Evolutionary conservation across 192 early-diverging fungal species (phyloP).

Genomic region (Podila epicladia): DNA sequence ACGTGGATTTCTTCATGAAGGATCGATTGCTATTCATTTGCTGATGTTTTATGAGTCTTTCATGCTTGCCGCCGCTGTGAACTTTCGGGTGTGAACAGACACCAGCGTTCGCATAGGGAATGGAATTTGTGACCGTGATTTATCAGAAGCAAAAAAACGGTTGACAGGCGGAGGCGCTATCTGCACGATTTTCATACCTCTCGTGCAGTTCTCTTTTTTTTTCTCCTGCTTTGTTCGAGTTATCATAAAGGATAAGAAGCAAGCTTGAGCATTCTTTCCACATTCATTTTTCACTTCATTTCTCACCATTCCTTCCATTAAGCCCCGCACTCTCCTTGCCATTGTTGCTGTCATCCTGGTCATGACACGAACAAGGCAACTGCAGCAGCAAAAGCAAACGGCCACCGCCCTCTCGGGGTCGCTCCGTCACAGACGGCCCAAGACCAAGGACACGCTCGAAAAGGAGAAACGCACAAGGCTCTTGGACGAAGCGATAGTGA

Average conservation of each 20-base stretch:
- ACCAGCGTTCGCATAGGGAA: no score
- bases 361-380: slow-evolving; percentile 42
- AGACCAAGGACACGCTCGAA: slow-evolving; percentile 31
- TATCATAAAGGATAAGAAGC: not conserved
- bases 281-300: not conserved
- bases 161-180: no score
- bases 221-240: no score
- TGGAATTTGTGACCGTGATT: no score
- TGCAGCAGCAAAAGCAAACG: slow-evolving; percentile 19
- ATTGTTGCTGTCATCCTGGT: slow-evolving; percentile 35
- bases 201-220: no score
- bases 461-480: slow-evolving; percentile 49
- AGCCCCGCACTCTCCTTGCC: slow-evolving; percentile 31
- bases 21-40: no score
- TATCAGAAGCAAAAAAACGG: no score
- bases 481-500: slow-evolving; percentile 56
- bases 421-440: slow-evolving; percentile 18
- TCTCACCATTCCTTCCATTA: slow-evolving; percentile 45
- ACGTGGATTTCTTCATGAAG: no score
- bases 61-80: no score
- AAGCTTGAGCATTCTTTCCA: slow-evolving; percentile 4
- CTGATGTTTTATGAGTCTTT: no score
- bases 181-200: no score
- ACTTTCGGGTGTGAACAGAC: no score
- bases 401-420: not conserved